These are phyloP conservation scores for Ganoderma lucidum DNA, from an alignment of 1,284 basidiomycete species.

Conservation along the genomic window DNA sequence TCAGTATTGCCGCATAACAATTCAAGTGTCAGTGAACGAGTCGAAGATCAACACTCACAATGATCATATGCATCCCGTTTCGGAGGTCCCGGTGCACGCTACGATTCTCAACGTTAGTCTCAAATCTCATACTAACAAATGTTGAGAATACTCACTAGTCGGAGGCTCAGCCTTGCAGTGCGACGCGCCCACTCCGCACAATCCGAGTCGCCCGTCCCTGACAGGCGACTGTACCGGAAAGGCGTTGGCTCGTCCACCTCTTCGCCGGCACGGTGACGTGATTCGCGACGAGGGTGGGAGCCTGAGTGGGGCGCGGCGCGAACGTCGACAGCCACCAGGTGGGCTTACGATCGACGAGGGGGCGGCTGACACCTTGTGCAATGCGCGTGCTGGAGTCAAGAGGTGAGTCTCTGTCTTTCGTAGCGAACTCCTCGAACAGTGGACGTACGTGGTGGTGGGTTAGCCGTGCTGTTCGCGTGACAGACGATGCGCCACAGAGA, in stretches of 20 bases:
- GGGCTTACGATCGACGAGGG: constrained; percentile 15
- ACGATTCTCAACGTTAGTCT: neutral
- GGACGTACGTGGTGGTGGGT: constrained; percentile 9
- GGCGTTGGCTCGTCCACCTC: constrained; percentile 17
- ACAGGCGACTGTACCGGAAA: constrained; percentile 18
- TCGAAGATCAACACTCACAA: neutral
- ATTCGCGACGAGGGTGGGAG: constrained; percentile 9
- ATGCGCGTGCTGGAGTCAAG: neutral
- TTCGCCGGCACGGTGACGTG: neutral
- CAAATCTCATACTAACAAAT: too few relatives aligned
- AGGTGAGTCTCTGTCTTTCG: neutral
- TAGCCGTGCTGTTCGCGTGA: neutral
- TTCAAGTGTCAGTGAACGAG: neutral
- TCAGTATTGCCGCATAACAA: neutral
- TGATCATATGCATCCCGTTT: neutral
- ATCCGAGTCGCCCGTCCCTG: constrained; percentile 20
- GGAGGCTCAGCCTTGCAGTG: constrained; percentile 21
- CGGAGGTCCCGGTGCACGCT: neutral
- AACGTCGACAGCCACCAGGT: constrained; percentile 21
- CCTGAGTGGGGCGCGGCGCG: too few relatives aligned
- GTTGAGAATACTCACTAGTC: constrained; percentile 3
- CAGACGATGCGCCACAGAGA: neutral
- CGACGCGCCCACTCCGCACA: constrained; percentile 18
- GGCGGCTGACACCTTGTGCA: neutral
- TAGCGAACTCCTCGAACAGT: neutral